Evolutionary conservation across 371 early-diverging fungal species (phyloP).

Genomic region (Furculomyces boomerangus): DNA sequence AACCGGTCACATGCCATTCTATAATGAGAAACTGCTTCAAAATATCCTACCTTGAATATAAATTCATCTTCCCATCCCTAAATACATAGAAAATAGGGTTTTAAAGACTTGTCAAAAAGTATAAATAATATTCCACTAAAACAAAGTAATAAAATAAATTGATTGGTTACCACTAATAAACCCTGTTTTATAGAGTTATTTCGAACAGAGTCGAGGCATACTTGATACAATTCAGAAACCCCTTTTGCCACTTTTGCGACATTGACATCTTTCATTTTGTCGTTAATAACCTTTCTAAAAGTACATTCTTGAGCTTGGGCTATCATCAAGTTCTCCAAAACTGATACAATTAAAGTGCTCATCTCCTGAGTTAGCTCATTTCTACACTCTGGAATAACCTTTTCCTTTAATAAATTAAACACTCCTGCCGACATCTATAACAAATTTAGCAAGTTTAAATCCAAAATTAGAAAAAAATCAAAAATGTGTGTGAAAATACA

Average conservation of each 20-base stretch:
- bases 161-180: constrained; percentile 5
- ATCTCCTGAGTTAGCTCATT: constrained; percentile 36
- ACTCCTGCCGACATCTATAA: constrained; percentile 48
- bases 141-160: neutral
- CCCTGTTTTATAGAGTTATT: constrained; percentile 17
- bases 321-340: constrained; percentile 52
- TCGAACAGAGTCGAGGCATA: constrained; percentile 41
- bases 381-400: constrained; percentile 25
- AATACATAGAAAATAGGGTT: neutral
- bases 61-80: constrained; percentile 39
- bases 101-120: too few relatives aligned
- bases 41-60: constrained; percentile 47
- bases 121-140: too few relatives aligned
- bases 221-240: constrained; percentile 47
- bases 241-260: constrained; percentile 57
- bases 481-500: neutral
- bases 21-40: constrained; percentile 54
- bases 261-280: constrained; percentile 50
- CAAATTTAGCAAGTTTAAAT: neutral
- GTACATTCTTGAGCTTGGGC: constrained; percentile 83
- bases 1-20: constrained; percentile 51
- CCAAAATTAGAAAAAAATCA: neutral
- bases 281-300: constrained; percentile 62
- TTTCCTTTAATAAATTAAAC: constrained; percentile 38
- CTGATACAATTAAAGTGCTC: constrained; percentile 32